These are phyloP conservation scores for Nepenthes gracilis DNA, from an alignment of 148 eudicot species.

Conservation along the genomic window DNA sequence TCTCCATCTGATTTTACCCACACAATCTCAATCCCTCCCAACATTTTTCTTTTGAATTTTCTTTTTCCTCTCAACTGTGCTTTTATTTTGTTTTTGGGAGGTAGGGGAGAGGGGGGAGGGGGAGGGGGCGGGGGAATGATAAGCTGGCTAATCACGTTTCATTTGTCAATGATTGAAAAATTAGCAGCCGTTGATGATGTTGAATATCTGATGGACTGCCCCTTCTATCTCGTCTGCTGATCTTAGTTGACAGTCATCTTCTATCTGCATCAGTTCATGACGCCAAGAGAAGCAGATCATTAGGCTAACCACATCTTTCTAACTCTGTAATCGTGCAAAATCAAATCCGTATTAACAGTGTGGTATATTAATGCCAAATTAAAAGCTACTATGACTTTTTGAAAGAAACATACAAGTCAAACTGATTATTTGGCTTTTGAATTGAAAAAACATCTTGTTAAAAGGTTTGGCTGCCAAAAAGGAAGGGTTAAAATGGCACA, in stretches of 20 bases:
- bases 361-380: no score
- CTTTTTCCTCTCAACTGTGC: background rate
- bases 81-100: no score
- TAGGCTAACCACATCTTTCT: background rate
- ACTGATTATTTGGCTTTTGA: no score
- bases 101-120: no score
- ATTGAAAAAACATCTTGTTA: no score
- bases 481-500: no score
- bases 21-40: background rate
- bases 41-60: background rate
- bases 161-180: background rate
- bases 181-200: conserved; percentile 18
- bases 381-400: no score
- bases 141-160: background rate
- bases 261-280: conserved; percentile 22
- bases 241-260: conserved; percentile 38
- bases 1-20: background rate
- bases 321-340: no score
- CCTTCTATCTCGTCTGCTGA: conserved; percentile 36
- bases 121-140: background rate
- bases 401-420: no score
- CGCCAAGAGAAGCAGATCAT: background rate
- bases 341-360: no score
- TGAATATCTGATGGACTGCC: conserved; percentile 41
- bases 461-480: no score